Evolutionary conservation across 768 basidiomycete species (phyloP), one percentile per base, ranked within the genome.

Genomic region (Suillus alpinus): DNA sequence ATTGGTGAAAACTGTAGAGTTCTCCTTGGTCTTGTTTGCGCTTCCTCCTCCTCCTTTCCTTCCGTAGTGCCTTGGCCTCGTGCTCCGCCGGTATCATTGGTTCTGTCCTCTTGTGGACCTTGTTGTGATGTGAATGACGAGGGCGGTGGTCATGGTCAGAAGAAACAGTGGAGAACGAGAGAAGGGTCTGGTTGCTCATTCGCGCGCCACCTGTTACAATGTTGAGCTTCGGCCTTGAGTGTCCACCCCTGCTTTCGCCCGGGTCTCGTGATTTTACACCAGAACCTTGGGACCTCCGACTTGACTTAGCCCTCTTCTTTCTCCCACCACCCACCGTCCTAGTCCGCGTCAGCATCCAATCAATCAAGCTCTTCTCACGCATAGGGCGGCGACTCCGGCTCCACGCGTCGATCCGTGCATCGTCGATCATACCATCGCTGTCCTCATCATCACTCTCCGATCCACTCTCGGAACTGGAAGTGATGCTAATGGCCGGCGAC

Each of bases 341-440:
- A 2, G 80, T 80, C 51, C 81, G 77, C 14, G 77, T 76, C 52
- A 91, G 67, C 89, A 91, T 91, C 69, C 84, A 85, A 64, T 91
- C 86, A 51, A 91, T 88, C 56, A 88, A 69, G 66, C 78, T 84
- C 69, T 68, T 79, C 70, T 75, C 78, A 58, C 66, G 72, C 29
- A 68, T 69, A 23, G 69, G 68, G 9, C 63, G 66, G 58, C 66
- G 70, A 31, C 40, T 23, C 2, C 62, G 66, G 46, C 57, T 73
- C 68, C 32, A 68, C 13, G 63, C 74, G 8, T 73, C 66, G 46
- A 78, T 77, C 18, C 71, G 66, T 46, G 66, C 63, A 34, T 71
- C 69, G 52, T 67, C 70, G 46, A 75, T 69, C 10, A 68, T 71
- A 10, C 73, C 71, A 6, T 75, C 75, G 52, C 66, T 69, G 44